Conservation (phyloP, 495 filamentous ascomycete species). For the Clavariopsis aquatica region DNA sequence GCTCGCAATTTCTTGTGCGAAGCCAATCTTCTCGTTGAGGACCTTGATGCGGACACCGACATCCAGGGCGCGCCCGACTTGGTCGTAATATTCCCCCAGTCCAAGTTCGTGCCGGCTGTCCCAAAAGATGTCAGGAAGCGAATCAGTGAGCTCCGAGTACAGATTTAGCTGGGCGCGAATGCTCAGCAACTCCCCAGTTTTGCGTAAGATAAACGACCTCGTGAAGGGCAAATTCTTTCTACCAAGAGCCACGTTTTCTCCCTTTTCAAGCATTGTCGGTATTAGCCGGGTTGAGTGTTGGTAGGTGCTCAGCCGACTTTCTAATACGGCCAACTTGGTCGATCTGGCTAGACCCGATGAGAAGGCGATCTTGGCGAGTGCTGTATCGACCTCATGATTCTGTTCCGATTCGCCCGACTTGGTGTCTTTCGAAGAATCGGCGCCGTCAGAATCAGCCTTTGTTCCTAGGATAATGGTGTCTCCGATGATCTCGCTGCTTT, state of each 20-base stretch:
- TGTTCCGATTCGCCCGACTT: conserved; percentile 40
- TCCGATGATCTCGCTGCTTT: conserved; percentile 77
- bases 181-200: conserved; percentile 89
- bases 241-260: conserved; percentile 48
- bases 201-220: conserved; percentile 78
- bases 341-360: conserved; percentile 91
- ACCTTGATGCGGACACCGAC: conserved; percentile 89
- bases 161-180: conserved; percentile 92
- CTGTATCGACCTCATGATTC: conserved; percentile 63
- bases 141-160: conserved; percentile 95
- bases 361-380: conserved; percentile 92
- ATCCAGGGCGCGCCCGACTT: conserved; percentile 86
- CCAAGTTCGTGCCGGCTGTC: conserved; percentile 81
- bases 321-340: conserved; percentile 94
- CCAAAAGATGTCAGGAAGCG: conserved; percentile 95
- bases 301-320: conserved; percentile 77
- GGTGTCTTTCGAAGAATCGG: conserved; percentile 19
- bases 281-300: conserved; percentile 81
- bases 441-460: conserved; percentile 46
- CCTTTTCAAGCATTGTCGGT: conserved; percentile 66
- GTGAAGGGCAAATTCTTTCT: conserved; percentile 60
- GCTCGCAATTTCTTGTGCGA: conserved; percentile 90
- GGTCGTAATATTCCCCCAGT: conserved; percentile 89
- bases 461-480: conserved; percentile 91
- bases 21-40: conserved; percentile 96